Evolutionary conservation across 2,329 filamentous ascomycete species (phyloP).

Genomic region (Hypoxylon sp.): DNA sequence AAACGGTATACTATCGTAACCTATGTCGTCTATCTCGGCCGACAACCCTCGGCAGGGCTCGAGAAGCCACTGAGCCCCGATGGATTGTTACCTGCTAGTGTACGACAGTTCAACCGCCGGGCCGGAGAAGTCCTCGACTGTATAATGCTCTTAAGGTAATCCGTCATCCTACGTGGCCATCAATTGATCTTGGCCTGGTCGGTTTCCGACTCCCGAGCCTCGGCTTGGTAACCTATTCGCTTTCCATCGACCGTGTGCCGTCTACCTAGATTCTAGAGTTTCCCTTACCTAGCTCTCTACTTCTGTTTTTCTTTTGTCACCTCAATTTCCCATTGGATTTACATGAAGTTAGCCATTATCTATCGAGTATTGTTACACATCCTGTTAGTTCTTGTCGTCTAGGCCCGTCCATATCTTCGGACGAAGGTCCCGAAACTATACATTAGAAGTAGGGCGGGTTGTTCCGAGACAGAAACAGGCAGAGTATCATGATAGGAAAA

Average conservation of each 20-base stretch:
- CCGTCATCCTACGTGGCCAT: neutral
- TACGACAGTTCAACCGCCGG: conserved; percentile 2
- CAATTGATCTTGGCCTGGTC: conserved; percentile 23
- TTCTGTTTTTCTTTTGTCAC: neutral
- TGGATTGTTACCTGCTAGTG: neutral
- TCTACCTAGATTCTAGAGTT: too few species aligned
- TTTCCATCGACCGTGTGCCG: conserved; percentile 4
- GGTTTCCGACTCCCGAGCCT: conserved; percentile 36
- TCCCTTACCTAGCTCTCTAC: neutral
- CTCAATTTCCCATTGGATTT: neutral
- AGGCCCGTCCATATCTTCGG: neutral
- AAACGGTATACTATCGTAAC: neutral
- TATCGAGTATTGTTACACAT: neutral
- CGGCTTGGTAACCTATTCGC: conserved; percentile 19
- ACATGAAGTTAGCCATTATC: neutral
- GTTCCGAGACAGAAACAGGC: neutral
- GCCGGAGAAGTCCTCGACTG: neutral
- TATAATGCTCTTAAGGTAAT: neutral
- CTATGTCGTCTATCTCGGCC: conserved; percentile 19
- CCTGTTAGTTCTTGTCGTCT: neutral
- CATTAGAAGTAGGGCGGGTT: neutral
- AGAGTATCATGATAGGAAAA: conserved; percentile 18
- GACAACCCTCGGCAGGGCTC: conserved; percentile 4
- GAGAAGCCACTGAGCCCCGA: neutral
- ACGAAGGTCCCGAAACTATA: neutral